Conservation (phyloP, 1,284 basidiomycete genomes). For the Wolfiporia cocos region DNA sequence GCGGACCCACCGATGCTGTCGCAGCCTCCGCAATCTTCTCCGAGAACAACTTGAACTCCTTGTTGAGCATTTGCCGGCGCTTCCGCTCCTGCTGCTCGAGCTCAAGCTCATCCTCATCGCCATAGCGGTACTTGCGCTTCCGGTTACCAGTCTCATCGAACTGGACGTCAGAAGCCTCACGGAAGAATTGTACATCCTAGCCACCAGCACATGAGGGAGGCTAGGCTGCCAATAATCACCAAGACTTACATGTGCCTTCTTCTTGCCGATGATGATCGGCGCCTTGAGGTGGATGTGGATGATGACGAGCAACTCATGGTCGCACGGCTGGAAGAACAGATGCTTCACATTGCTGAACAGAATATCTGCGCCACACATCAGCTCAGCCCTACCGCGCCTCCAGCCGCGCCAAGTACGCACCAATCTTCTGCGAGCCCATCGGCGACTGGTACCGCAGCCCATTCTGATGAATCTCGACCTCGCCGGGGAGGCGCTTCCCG, state of each 20-base stretch:
- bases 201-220: no score
- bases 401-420: conserved; percentile 35
- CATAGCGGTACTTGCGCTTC: conserved; percentile 95
- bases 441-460: conserved; percentile 92
- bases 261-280: conserved; percentile 99
- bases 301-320: conserved; percentile 93
- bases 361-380: conserved; percentile 77
- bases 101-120: conserved; percentile 99
- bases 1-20: conserved; percentile 52
- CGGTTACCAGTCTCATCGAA: conserved; percentile 99
- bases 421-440: conserved; percentile 85
- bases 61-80: conserved; percentile 86
- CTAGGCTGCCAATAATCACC: no score
- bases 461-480: conserved; percentile 97
- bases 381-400: no score
- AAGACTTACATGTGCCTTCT: conserved; percentile 87
- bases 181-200: conserved; percentile 96
- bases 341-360: conserved; percentile 98
- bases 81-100: conserved; percentile 97
- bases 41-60: conserved; percentile 92
- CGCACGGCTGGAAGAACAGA: conserved; percentile 98
- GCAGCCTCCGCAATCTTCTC: conserved; percentile 90
- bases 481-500: conserved; percentile 89
- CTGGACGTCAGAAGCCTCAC: conserved; percentile 96
- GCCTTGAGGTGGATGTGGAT: conserved; percentile 92